Base-by-base conservation (phyloP, 2,329 filamentous ascomycete genomes). In the Lizonia empirigonia region DNA sequence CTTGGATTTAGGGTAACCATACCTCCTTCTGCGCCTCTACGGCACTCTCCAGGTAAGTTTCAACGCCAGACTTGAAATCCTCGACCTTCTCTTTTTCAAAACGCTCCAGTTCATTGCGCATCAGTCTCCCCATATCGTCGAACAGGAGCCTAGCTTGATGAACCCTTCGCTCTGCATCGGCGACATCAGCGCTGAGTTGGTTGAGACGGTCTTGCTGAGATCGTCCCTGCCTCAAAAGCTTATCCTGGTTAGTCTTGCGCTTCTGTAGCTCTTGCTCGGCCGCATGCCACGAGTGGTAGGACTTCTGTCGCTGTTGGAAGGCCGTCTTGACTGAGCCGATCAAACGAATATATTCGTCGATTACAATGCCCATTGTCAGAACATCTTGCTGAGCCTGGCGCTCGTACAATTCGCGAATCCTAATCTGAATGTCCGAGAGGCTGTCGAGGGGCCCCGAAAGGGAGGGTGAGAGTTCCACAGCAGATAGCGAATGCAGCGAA, bases 21-120 rank as follows among this genome's bases (percentile, higher is more conserved):
- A 94, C 93, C 87, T 99, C 94, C 77, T 99, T 99, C 78, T 99
- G 94, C 47, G 93, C 94, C 76, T 99, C 94, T 4, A 99, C 91
- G 3, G 94, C 91, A 67, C 94, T 92, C 78, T 99, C 94, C 64
- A 99, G 76, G 76, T 96, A 99, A 1, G 94, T 99, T 78, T 99
- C 94, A 2, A 99, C 92, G 0, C 92, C 93, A 56, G 89, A 94
- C 80, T 99, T 99, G 75, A 99, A 99, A 71, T 99, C 94, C 71
- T 99, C 94, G 3, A 99, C 94, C 79, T 99, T 99, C 76, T 99
- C 94, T 64, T 84, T 85, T 77, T 99, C 94, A 68, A 99, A 99
- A 15, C 92, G 83, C 66, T 97, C 94, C 60, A 99, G 80, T 74
- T 99, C 94, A 27, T 82, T 82, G 53, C 91, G 85, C 91, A 99